A percentile compares a stretch with the other conserved stretches of the same genome.
Conservation (phyloP, 139 green algal genomes). For the Chlamydomonas sp. region DNA sequence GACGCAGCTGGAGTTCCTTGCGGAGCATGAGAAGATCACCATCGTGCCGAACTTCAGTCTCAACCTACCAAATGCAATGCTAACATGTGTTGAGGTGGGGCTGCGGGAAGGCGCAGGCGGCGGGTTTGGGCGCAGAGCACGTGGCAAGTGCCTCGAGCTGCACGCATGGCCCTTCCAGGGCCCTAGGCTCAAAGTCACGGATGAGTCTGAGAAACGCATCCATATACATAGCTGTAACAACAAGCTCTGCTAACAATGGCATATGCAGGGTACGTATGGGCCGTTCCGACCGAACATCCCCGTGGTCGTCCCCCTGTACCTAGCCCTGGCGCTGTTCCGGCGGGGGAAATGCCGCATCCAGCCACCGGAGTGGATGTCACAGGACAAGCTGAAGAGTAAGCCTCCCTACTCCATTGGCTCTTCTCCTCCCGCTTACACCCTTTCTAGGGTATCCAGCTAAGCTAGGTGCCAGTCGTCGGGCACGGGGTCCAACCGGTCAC, state of each 20-base stretch:
- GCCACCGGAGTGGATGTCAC: conserved; percentile 78
- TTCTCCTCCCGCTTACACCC: too few species aligned
- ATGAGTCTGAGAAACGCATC: too few species aligned
- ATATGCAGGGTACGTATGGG: conserved; percentile 74
- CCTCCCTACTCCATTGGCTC: too few species aligned
- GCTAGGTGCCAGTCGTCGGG: background rate
- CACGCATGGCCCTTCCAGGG: too few species aligned
- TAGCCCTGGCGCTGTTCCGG: conserved; percentile 83
- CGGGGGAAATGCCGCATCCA: conserved; percentile 81
- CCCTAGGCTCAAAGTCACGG: too few species aligned
- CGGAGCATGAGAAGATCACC: conserved; percentile 81
- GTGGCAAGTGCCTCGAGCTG: too few species aligned
- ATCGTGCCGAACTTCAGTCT: conserved; percentile 91
- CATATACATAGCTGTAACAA: too few species aligned
- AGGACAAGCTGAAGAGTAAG: conserved; percentile 63
- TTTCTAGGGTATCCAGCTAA: background rate
- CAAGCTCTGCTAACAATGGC: background rate
- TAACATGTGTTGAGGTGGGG: conserved; percentile 72
- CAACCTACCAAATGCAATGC: conserved; percentile 36
- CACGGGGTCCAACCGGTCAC: background rate
- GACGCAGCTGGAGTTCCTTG: conserved; percentile 90
- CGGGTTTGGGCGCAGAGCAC: too few species aligned
- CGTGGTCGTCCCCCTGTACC: conserved; percentile 84
- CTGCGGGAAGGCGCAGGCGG: background rate
- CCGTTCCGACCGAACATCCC: conserved; percentile 83